phyloP scores from a whole-genome alignment of 2,329 filamentous ascomycete genomes.

The Pseudogymnoascus sp. region DNA sequence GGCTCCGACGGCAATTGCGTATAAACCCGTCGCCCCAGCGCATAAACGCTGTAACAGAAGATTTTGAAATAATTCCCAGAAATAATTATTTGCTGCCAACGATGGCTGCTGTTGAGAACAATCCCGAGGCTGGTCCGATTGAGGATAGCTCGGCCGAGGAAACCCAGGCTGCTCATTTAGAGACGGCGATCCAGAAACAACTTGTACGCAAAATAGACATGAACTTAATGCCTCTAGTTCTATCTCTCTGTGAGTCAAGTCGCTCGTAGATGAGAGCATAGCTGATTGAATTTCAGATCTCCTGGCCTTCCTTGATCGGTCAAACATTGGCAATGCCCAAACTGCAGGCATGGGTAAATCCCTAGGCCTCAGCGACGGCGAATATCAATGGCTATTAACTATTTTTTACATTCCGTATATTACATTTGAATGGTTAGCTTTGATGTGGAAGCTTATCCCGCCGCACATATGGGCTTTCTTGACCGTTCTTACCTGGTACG shows the following conservation, averaged over 20 bases:
- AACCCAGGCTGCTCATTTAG: background rate
- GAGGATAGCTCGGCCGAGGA: background rate
- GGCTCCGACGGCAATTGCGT: background rate
- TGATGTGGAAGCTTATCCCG: slow-evolving; percentile 34
- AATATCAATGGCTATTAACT: slow-evolving; percentile 35
- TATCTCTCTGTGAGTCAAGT: slow-evolving; percentile 19
- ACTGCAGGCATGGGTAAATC: slow-evolving; percentile 47
- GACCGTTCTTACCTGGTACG: background rate
- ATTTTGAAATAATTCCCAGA: background rate
- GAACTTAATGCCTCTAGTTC: slow-evolving; percentile 39
- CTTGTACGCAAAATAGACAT: slow-evolving; percentile 53
- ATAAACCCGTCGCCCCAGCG: background rate
- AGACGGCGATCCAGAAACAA: slow-evolving; percentile 34
- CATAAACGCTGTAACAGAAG: background rate
- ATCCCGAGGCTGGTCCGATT: background rate
- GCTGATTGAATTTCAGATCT: slow-evolving; percentile 30
- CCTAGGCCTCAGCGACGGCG: slow-evolving; percentile 38
- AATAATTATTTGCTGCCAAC: background rate
- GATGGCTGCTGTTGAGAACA: background rate
- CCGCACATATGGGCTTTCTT: slow-evolving; percentile 31
- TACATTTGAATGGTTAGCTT: slow-evolving; percentile 33
- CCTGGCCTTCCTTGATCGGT: slow-evolving; percentile 41
- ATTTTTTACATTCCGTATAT: slow-evolving; percentile 36
- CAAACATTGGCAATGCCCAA: slow-evolving; percentile 47
- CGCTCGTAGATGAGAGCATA: background rate